Percentiles rank a stretch among this genome's conserved stretches.
Conservation (phyloP, 768 basidiomycete species). For the Pleurotus eryngii region DNA sequence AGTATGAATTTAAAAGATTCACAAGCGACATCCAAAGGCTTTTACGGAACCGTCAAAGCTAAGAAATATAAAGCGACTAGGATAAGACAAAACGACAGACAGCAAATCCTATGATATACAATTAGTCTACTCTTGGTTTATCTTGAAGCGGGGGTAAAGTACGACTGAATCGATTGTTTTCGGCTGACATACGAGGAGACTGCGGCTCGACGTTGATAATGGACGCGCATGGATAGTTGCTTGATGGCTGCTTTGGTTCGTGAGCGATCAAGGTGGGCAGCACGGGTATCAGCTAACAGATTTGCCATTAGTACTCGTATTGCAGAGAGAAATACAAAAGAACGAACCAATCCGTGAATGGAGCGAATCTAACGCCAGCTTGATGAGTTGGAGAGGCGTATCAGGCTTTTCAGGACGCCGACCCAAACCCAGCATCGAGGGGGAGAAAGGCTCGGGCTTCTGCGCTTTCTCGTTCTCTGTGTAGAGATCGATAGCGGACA, state of each 20-base stretch:
- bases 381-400: conserved; percentile 48
- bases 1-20: too few species aligned
- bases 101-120: too few species aligned
- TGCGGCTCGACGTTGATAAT: conserved; percentile 48
- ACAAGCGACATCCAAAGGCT: too few species aligned
- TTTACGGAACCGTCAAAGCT: too few species aligned
- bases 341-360: conserved; percentile 62
- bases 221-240: conserved; percentile 56
- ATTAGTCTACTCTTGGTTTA: too few species aligned
- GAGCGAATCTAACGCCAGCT: conserved; percentile 43
- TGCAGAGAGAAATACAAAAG: neutral
- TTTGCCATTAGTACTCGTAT: neutral
- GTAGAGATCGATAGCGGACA: conserved; percentile 59
- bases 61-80: too few species aligned
- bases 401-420: conserved; percentile 26
- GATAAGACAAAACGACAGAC: too few species aligned
- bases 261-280: conserved; percentile 73
- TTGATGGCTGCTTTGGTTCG: conserved; percentile 69
- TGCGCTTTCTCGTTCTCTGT: conserved; percentile 40
- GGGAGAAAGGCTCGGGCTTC: conserved; percentile 4
- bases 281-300: conserved; percentile 53
- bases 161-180: neutral
- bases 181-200: neutral
- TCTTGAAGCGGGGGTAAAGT: neutral
- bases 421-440: conserved; percentile 18